Conservation (phyloP, 352 stramenopile genomes). For the Pythium utonaiense region DNA sequence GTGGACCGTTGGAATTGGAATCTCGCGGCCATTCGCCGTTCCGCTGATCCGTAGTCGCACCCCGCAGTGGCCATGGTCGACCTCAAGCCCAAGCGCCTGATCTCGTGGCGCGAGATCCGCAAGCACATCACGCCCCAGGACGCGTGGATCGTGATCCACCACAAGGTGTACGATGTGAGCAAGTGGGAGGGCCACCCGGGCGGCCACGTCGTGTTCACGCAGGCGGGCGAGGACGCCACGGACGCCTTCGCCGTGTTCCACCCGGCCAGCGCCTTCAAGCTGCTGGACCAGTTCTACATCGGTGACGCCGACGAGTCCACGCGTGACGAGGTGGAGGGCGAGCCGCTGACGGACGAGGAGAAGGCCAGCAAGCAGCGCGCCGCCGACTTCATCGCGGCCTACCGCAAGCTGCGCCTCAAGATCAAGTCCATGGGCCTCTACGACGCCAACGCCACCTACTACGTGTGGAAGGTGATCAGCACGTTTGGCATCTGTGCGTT, state of each 20-base stretch:
- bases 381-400: constrained; percentile 94
- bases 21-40: constrained; percentile 10
- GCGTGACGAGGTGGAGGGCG: constrained; percentile 20
- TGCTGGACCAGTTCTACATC: constrained; percentile 97
- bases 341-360: constrained; percentile 41
- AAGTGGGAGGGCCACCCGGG: constrained; percentile 84
- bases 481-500: constrained; percentile 90
- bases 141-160: constrained; percentile 89
- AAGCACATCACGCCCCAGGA: constrained; percentile 72
- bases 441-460: constrained; percentile 90
- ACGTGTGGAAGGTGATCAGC: constrained; percentile 94
- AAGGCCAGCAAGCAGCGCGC: constrained; percentile 54
- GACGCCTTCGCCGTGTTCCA: constrained; percentile 99
- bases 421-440: constrained; percentile 95
- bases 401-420: constrained; percentile 93
- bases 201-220: constrained; percentile 95
- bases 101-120: constrained; percentile 75
- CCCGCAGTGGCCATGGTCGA: constrained; percentile 54
- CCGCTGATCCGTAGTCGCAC: constrained; percentile 5
- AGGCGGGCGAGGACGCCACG: constrained; percentile 97
- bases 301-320: constrained; percentile 90
- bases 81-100: constrained; percentile 55
- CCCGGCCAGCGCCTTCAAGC: constrained; percentile 88
- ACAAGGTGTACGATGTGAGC: constrained; percentile 91
- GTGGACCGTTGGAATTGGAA: neutral